phyloP scores from a whole-genome alignment of 1,139 yeast species.

The Lodderomyces parapsilosis region DNA sequence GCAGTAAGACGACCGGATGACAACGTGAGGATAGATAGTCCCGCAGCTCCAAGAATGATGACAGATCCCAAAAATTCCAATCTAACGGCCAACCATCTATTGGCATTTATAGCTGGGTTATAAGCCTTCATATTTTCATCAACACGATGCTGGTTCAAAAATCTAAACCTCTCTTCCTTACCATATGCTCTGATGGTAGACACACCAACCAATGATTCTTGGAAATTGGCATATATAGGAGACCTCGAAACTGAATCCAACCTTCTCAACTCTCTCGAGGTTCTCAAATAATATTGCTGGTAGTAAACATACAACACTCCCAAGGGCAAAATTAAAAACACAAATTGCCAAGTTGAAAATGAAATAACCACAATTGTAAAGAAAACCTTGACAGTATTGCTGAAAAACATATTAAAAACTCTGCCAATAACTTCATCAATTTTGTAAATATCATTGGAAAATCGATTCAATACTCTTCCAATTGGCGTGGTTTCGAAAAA shows the following conservation, averaged over 20 bases:
- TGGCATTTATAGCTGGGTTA: constrained; percentile 91
- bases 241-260: constrained; percentile 90
- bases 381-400: constrained; percentile 68
- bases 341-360: constrained; percentile 84
- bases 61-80: constrained; percentile 87
- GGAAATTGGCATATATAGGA: constrained; percentile 96
- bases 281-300: constrained; percentile 84
- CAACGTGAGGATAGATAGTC: constrained; percentile 70
- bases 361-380: constrained; percentile 83
- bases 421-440: constrained; percentile 87
- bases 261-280: constrained; percentile 93
- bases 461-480: constrained; percentile 90
- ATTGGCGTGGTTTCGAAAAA: constrained; percentile 97
- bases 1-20: constrained; percentile 71
- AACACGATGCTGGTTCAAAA: constrained; percentile 71
- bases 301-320: constrained; percentile 72
- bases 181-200: constrained; percentile 86
- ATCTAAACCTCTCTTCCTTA: constrained; percentile 71
- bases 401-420: constrained; percentile 80
- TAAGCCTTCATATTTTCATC: constrained; percentile 88
- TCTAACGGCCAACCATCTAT: constrained; percentile 95
- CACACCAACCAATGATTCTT: constrained; percentile 89
- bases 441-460: constrained; percentile 90
- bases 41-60: constrained; percentile 83
- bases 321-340: constrained; percentile 70